A percentile compares a stretch with the other conserved stretches of the same genome.
These are phyloP conservation scores for Pythium dissimile DNA, from an alignment of 352 stramenopile species.

Conservation along the genomic window DNA sequence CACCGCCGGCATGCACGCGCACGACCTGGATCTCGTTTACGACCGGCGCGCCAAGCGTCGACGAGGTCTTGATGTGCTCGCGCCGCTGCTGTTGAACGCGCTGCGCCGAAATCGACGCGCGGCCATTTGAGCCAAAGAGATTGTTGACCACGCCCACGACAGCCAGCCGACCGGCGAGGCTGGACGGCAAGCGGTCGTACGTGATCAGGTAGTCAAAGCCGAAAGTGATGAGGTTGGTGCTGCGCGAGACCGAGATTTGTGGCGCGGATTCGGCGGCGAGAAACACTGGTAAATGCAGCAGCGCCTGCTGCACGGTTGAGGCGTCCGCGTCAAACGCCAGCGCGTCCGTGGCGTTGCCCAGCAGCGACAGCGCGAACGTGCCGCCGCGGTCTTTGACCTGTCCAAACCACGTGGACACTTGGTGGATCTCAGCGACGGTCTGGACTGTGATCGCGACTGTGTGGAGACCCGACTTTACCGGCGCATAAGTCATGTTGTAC, in stretches of 20 bases:
- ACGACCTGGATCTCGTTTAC: conserved; percentile 75
- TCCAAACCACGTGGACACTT: conserved; percentile 77
- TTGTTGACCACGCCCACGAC: conserved; percentile 53
- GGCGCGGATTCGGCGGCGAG: neutral
- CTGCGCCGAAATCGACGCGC: conserved; percentile 24
- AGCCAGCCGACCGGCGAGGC: conserved; percentile 25
- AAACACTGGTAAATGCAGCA: conserved; percentile 61
- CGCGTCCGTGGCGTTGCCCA: conserved; percentile 47
- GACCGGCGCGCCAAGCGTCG: conserved; percentile 43
- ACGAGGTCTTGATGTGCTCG: conserved; percentile 75
- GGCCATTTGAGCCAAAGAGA: conserved; percentile 53
- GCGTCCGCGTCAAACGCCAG: conserved; percentile 84
- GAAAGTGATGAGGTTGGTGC: conserved; percentile 41
- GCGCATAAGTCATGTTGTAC: conserved; percentile 86
- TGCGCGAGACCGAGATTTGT: conserved; percentile 48
- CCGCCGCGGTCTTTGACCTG: conserved; percentile 66
- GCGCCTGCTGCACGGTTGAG: conserved; percentile 52
- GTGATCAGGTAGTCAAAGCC: conserved; percentile 79
- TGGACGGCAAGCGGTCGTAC: conserved; percentile 40
- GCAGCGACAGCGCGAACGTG: conserved; percentile 77
- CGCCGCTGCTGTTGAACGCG: conserved; percentile 34
- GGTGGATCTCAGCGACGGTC: conserved; percentile 74
- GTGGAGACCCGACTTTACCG: conserved; percentile 78
- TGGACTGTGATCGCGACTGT: conserved; percentile 84
- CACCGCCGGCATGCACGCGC: conserved; percentile 36